Evolutionary conservation across 345 rosid genomes (phyloP).

Genomic region (Citrus unshiu): DNA sequence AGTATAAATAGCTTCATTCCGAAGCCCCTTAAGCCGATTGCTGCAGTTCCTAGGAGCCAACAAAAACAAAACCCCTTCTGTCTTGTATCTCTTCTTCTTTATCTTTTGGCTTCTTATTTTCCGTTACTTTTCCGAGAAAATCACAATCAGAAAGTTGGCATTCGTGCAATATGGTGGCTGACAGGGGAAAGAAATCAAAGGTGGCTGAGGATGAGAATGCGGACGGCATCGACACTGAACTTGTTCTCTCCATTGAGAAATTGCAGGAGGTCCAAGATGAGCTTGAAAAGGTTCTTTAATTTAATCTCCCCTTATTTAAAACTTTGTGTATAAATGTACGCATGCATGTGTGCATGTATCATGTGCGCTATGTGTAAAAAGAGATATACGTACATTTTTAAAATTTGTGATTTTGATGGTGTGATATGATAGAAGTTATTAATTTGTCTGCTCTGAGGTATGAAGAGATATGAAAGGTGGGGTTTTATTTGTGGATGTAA

Average conservation of each 20-base stretch:
- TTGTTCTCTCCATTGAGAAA: constrained; percentile 28
- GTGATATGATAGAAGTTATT: background rate
- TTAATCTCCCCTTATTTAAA: background rate
- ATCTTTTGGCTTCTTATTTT: background rate
- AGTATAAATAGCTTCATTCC: background rate
- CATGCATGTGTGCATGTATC: background rate
- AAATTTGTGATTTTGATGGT: background rate
- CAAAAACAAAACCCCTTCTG: background rate
- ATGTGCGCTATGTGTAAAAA: background rate
- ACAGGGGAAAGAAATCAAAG: constrained; percentile 33
- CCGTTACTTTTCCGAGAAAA: constrained; percentile 6
- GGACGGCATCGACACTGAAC: constrained; percentile 16
- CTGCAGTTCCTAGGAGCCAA: background rate
- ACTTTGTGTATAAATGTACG: background rate
- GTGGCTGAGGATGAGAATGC: constrained; percentile 16
- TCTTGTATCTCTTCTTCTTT: background rate
- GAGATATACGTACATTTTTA: background rate
- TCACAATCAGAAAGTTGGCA: background rate
- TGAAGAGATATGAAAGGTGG: background rate
- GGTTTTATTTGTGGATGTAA: background rate
- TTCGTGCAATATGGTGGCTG: constrained; percentile 15
- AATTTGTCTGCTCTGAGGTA: background rate
- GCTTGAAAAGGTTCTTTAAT: constrained; percentile 26
- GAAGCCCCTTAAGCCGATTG: background rate
- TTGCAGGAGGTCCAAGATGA: constrained; percentile 36